Percentiles rank a stretch among this genome's conserved stretches.
Evolutionary conservation across 345 rosid genomes (phyloP).

Genomic region (Viola odorata): DNA sequence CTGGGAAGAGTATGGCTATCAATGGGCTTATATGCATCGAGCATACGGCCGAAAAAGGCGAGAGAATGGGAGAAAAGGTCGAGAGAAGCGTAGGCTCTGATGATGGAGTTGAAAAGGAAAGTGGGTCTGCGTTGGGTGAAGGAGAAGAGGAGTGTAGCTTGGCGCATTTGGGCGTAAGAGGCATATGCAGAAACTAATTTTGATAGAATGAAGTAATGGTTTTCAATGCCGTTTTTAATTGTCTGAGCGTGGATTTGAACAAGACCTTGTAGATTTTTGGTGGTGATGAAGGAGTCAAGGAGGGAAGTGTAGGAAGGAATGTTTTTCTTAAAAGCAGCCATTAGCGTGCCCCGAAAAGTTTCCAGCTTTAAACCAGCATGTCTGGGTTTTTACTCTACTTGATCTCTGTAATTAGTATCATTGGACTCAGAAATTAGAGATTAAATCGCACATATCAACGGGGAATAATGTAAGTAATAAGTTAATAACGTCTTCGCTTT

Average conservation of each 20-base stretch:
- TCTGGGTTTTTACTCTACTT: too few relatives aligned
- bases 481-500: too few relatives aligned
- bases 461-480: too few relatives aligned
- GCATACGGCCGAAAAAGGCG: conserved; percentile 27
- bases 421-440: too few relatives aligned
- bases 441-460: too few relatives aligned
- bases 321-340: not conserved
- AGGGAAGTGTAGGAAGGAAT: conserved; percentile 17
- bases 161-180: conserved; percentile 25
- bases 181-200: conserved; percentile 38
- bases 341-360: not conserved
- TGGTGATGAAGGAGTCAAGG: conserved; percentile 18
- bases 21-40: conserved; percentile 17
- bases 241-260: conserved; percentile 30
- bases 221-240: conserved; percentile 16
- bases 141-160: conserved; percentile 31
- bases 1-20: conserved; percentile 31
- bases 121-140: conserved; percentile 25
- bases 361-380: too few relatives aligned
- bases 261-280: conserved; percentile 16
- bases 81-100: conserved; percentile 30
- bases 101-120: conserved; percentile 34
- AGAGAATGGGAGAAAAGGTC: conserved; percentile 26
- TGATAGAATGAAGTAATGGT: conserved; percentile 21
- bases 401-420: too few relatives aligned